Conservation (phyloP, 208 protist species). For the Trypanosoma lewisi region DNA sequence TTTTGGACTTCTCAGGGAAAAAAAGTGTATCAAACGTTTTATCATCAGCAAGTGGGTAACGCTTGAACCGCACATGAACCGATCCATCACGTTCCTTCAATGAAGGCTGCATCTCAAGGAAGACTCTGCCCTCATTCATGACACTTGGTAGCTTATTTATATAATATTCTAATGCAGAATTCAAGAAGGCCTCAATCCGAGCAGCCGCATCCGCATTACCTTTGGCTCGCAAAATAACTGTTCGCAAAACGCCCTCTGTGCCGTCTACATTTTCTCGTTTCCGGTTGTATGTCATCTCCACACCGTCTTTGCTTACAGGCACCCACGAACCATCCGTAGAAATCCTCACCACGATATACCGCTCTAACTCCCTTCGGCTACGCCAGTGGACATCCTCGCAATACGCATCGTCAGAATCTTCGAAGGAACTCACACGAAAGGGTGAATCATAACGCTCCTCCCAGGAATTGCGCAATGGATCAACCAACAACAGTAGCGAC, state of each 20-base stretch:
- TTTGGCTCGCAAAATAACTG: conserved; percentile 30
- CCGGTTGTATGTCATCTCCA: conserved; percentile 50
- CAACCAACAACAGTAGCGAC: conserved; percentile 52
- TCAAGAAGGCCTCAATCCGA: conserved; percentile 42
- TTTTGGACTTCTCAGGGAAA: conserved; percentile 64
- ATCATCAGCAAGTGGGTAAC: conserved; percentile 65
- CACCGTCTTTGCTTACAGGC: conserved; percentile 31
- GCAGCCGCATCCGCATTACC: conserved; percentile 25
- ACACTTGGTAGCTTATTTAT: conserved; percentile 39
- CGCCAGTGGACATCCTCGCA: conserved; percentile 30
- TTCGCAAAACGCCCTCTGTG: conserved; percentile 24
- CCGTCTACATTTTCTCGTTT: conserved; percentile 20
- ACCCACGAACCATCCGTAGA: conserved; percentile 37
- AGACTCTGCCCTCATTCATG: conserved; percentile 27
- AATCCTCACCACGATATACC: conserved; percentile 45
- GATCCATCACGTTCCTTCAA: not conserved
- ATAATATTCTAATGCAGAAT: conserved; percentile 36
- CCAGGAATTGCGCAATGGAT: conserved; percentile 46
- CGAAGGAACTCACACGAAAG: conserved; percentile 30
- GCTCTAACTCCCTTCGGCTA: conserved; percentile 28
- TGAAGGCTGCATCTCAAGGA: conserved; percentile 51
- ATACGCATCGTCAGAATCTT: conserved; percentile 30
- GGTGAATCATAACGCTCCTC: conserved; percentile 40
- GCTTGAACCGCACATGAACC: conserved; percentile 42
- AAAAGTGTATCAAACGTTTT: conserved; percentile 89